Percentiles rank a stretch among this genome's conserved stretches.
Conservation (phyloP, 2,329 filamentous ascomycete species). For the Fusarium tupiense region DNA sequence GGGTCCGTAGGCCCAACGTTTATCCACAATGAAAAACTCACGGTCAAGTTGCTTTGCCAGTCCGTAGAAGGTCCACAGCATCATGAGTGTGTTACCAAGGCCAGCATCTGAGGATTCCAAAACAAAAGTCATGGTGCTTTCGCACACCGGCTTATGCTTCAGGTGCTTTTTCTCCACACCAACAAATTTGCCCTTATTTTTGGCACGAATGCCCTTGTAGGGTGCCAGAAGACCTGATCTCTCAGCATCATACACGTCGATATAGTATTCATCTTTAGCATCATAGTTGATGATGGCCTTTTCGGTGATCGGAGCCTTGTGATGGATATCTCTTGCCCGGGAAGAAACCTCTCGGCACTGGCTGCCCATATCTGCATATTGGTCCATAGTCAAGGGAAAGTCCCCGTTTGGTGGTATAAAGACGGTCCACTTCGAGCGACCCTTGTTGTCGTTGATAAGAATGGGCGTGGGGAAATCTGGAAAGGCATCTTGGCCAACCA, state of each 20-base stretch:
- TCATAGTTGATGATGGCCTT: constrained; percentile 64
- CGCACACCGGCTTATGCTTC: constrained; percentile 67
- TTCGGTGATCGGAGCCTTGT: constrained; percentile 52
- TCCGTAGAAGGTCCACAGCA: constrained; percentile 85
- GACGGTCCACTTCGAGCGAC: constrained; percentile 79
- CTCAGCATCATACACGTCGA: constrained; percentile 80
- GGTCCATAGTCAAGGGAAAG: constrained; percentile 72
- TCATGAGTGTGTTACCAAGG: constrained; percentile 79
- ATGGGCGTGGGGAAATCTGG: constrained; percentile 79
- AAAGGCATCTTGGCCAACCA: constrained; percentile 72
- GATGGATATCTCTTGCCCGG: constrained; percentile 61
- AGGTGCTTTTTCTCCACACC: constrained; percentile 57
- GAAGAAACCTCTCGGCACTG: constrained; percentile 73
- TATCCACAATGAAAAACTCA: constrained; percentile 86
- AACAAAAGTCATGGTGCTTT: constrained; percentile 78
- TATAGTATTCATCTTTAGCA: constrained; percentile 71
- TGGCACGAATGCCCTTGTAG: constrained; percentile 50
- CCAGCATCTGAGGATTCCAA: constrained; percentile 79
- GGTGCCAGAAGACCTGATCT: constrained; percentile 64
- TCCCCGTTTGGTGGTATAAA: constrained; percentile 74
- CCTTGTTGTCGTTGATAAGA: constrained; percentile 71
- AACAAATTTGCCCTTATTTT: constrained; percentile 57
- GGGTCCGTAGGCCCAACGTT: constrained; percentile 82
- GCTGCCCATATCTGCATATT: constrained; percentile 76
- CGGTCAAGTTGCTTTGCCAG: constrained; percentile 78